Conservation (phyloP, 2,329 filamentous ascomycete genomes). For the Myriangium duriaei region DNA sequence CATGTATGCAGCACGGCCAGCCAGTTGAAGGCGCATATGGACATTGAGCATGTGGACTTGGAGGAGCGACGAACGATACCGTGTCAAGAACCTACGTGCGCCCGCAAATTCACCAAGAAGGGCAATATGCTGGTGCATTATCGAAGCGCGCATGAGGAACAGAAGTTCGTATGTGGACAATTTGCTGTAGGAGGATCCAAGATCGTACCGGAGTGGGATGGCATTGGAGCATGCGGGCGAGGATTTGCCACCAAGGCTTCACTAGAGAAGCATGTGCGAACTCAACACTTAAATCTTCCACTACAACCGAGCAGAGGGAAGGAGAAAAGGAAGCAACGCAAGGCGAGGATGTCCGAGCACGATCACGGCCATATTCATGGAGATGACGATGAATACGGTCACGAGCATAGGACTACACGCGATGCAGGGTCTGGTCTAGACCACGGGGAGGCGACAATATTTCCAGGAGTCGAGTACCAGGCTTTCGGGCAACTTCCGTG, state of each 20-base stretch:
- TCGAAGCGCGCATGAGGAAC: slow-evolving; percentile 61
- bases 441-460: slow-evolving; percentile 18
- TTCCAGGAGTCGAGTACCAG: slow-evolving; percentile 47
- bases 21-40: slow-evolving; percentile 63
- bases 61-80: slow-evolving; percentile 21
- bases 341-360: slow-evolving; percentile 30
- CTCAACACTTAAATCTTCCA: slow-evolving; percentile 58
- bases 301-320: slow-evolving; percentile 19
- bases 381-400: slow-evolving; percentile 10
- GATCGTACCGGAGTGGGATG: slow-evolving; percentile 50
- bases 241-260: slow-evolving; percentile 65
- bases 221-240: slow-evolving; percentile 57
- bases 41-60: slow-evolving; percentile 50
- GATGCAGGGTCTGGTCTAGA: background rate
- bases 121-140: slow-evolving; percentile 77
- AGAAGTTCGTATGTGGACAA: slow-evolving; percentile 65
- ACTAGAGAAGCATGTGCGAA: slow-evolving; percentile 74
- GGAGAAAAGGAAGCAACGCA: slow-evolving; percentile 23
- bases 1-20: slow-evolving; percentile 52
- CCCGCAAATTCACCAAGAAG: slow-evolving; percentile 65
- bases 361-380: slow-evolving; percentile 11
- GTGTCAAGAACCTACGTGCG: slow-evolving; percentile 58
- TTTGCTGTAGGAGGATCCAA: slow-evolving; percentile 49
- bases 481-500: slow-evolving; percentile 40
- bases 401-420: slow-evolving; percentile 1